phyloP scores from a whole-genome alignment of 495 filamentous ascomycete species.

The Tuber calosporum region DNA sequence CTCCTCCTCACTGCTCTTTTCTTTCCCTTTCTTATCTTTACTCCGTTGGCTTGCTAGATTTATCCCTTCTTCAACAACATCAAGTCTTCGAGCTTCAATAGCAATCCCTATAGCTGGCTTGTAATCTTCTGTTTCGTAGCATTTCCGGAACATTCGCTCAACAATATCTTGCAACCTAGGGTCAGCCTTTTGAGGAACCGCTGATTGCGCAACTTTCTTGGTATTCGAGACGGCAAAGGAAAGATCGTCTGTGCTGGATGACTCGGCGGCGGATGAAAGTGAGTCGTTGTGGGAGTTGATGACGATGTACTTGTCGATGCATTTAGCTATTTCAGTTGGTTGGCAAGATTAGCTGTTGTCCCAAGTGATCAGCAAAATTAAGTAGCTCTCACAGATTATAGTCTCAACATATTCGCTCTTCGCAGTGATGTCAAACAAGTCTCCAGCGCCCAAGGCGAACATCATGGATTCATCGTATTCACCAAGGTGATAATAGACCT shows the following conservation, averaged over 20 bases:
- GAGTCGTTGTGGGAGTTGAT: slow-evolving; percentile 46
- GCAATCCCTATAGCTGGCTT: slow-evolving; percentile 98
- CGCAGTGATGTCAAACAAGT: slow-evolving; percentile 85
- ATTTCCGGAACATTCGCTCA: slow-evolving; percentile 82
- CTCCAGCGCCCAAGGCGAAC: slow-evolving; percentile 90
- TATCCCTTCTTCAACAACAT: slow-evolving; percentile 81
- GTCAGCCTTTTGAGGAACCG: slow-evolving; percentile 27
- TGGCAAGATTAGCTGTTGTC: slow-evolving; percentile 9
- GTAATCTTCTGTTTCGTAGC: slow-evolving; percentile 78
- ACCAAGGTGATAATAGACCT: slow-evolving; percentile 97
- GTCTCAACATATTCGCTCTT: slow-evolving; percentile 97
- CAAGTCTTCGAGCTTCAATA: slow-evolving; percentile 86
- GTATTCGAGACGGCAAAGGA: slow-evolving; percentile 21
- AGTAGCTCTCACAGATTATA: slow-evolving; percentile 61
- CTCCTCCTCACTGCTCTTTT: slow-evolving; percentile 45
- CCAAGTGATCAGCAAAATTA: slow-evolving; percentile 9
- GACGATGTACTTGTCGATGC: slow-evolving; percentile 93
- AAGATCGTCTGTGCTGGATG: slow-evolving; percentile 18
- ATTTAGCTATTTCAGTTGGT: slow-evolving; percentile 57
- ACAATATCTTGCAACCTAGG: slow-evolving; percentile 64
- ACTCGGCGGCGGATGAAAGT: slow-evolving; percentile 25
- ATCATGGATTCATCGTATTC: slow-evolving; percentile 99
- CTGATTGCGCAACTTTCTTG: slow-evolving; percentile 21
- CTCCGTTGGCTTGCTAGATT: slow-evolving; percentile 66
- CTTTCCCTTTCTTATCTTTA: slow-evolving; percentile 62